Evolutionary conservation across 2,329 filamentous ascomycete genomes (phyloP).

Genomic region (Fusarium goolgardi): DNA sequence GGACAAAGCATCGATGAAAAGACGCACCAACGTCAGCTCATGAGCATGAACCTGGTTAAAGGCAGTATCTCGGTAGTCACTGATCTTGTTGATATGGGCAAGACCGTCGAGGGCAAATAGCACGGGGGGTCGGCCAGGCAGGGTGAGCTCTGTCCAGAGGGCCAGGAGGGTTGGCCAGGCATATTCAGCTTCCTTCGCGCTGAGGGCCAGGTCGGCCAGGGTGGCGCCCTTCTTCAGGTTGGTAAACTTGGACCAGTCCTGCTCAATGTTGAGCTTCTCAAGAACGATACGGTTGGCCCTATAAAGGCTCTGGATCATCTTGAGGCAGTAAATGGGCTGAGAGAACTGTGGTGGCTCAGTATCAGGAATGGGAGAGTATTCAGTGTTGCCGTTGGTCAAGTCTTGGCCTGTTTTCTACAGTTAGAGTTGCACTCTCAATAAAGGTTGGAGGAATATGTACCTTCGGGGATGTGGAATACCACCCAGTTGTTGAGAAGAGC

Average conservation of each 20-base stretch:
- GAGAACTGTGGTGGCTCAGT: constrained; percentile 72
- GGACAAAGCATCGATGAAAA: constrained; percentile 79
- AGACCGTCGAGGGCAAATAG: constrained; percentile 84
- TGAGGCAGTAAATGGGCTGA: constrained; percentile 81
- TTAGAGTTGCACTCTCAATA: neutral
- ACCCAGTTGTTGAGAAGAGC: constrained; percentile 87
- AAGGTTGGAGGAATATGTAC: constrained; percentile 59
- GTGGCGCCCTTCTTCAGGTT: constrained; percentile 66
- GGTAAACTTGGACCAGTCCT: constrained; percentile 58
- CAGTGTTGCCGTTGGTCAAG: constrained; percentile 80
- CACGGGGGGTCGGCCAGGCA: constrained; percentile 66
- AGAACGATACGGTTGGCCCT: constrained; percentile 79
- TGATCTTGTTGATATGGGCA: constrained; percentile 81
- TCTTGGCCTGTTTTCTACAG: constrained; percentile 70
- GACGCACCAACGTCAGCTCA: constrained; percentile 79
- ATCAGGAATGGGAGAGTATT: constrained; percentile 77
- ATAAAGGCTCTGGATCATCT: constrained; percentile 77
- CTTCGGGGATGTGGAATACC: constrained; percentile 89
- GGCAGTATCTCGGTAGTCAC: constrained; percentile 77
- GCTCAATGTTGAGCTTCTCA: constrained; percentile 58
- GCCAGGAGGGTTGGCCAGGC: constrained; percentile 85
- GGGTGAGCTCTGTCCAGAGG: constrained; percentile 80
- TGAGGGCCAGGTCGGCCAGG: constrained; percentile 76
- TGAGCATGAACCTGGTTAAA: constrained; percentile 85
- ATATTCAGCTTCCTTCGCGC: constrained; percentile 78